phyloP scores from a whole-genome alignment of 2,329 filamentous ascomycete genomes.

The Arthroderma sp. region DNA sequence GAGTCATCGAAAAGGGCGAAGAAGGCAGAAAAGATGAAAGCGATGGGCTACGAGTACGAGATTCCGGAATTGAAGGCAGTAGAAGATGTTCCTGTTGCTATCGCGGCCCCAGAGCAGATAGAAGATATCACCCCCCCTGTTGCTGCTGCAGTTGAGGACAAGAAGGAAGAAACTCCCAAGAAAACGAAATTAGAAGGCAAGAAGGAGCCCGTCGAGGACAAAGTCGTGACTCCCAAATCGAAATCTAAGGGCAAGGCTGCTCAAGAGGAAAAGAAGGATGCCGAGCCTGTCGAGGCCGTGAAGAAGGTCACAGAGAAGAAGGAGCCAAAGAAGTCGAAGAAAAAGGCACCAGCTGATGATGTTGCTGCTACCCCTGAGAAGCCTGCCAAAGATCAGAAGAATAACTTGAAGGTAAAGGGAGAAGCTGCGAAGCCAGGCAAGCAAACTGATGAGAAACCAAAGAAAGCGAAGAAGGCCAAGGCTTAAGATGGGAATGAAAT shows the following conservation, averaged over 20 bases:
- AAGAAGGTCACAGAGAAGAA: conserved; percentile 2
- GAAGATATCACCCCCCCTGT: conserved; percentile 26
- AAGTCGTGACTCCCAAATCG: background rate
- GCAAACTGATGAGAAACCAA: background rate
- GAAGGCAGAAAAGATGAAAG: conserved; percentile 64
- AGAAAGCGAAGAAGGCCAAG: conserved; percentile 3
- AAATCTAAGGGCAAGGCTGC: background rate
- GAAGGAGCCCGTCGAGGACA: conserved; percentile 9
- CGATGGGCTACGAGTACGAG: conserved; percentile 72
- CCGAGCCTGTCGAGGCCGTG: background rate
- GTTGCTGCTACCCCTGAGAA: background rate
- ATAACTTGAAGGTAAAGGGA: conserved; percentile 1
- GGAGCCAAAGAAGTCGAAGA: conserved; percentile 17
- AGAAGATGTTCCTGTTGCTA: conserved; percentile 38
- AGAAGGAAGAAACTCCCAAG: conserved; percentile 10
- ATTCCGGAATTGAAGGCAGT: conserved; percentile 58
- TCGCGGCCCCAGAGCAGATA: conserved; percentile 24
- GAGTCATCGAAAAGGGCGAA: conserved; percentile 59
- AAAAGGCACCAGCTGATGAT: conserved; percentile 5
- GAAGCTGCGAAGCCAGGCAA: conserved; percentile 7
- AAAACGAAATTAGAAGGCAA: conserved; percentile 20
- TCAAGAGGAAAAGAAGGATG: conserved; percentile 6
- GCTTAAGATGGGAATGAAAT: background rate
- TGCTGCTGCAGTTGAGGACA: conserved; percentile 14
- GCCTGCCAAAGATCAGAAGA: background rate